Percentiles rank a stretch among this genome's conserved stretches.
Evolutionary conservation across 2,329 filamentous ascomycete species (phyloP).

Genomic region (Xylaria sp.): DNA sequence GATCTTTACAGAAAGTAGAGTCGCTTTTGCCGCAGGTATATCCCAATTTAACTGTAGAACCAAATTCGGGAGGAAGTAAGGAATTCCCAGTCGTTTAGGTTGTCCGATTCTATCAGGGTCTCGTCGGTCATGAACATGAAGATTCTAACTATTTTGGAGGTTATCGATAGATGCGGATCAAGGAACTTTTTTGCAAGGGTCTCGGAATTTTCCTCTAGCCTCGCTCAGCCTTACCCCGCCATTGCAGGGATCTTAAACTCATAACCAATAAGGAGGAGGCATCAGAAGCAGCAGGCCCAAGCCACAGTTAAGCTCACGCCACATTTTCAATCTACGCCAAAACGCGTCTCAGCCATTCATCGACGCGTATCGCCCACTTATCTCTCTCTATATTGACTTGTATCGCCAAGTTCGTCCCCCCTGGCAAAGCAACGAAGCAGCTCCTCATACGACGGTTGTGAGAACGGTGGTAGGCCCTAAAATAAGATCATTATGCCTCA

Average conservation of each 20-base stretch:
- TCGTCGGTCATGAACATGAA: not conserved
- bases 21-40: not conserved
- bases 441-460: not conserved
- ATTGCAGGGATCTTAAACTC: constrained; percentile 33
- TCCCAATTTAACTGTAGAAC: not conserved
- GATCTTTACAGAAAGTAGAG: not conserved
- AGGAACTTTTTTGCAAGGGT: constrained; percentile 38
- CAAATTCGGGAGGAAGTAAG: not conserved
- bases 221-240: constrained; percentile 48
- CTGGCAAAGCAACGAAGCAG: constrained; percentile 14
- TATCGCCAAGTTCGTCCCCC: constrained; percentile 2
- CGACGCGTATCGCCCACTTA: constrained; percentile 18
- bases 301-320: constrained; percentile 36
- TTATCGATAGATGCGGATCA: constrained; percentile 28
- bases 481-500: constrained; percentile 53
- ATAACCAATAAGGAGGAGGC: constrained; percentile 36
- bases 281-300: not conserved
- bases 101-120: not conserved
- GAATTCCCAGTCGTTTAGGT: not conserved
- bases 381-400: constrained; percentile 6
- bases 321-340: constrained; percentile 52
- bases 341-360: constrained; percentile 47
- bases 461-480: not conserved
- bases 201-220: constrained; percentile 27
- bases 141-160: not conserved